Percentiles rank a stretch among this genome's conserved stretches.
phyloP scores from a whole-genome alignment of 495 filamentous ascomycete species.

The Elasticomyces elasticus region DNA sequence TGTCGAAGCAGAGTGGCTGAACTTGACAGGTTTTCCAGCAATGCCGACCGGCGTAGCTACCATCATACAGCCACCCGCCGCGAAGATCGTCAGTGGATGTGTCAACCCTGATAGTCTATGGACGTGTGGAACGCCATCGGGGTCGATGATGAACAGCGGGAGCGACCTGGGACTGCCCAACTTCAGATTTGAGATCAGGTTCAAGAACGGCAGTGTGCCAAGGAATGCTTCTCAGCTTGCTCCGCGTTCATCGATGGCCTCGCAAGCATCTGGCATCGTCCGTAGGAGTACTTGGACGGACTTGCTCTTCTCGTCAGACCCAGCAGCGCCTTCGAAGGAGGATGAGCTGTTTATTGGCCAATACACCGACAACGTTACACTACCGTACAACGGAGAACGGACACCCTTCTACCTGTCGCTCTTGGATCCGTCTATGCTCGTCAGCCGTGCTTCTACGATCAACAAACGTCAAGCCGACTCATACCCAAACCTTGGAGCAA shows the following conservation, averaged over 20 bases:
- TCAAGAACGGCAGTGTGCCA: conserved; percentile 55
- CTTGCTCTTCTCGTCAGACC: conserved; percentile 45
- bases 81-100: conserved; percentile 50
- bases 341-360: conserved; percentile 75
- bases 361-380: conserved; percentile 60
- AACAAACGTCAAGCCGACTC: conserved; percentile 6
- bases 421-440: conserved; percentile 15
- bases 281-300: conserved; percentile 4
- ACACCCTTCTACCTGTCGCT: conserved; percentile 59
- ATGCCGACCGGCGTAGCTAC: conserved; percentile 76
- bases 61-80: conserved; percentile 54
- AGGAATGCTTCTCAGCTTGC: conserved; percentile 26
- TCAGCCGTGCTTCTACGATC: not conserved
- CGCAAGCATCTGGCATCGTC: not conserved
- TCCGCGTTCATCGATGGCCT: not conserved
- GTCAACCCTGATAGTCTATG: conserved; percentile 60
- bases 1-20: conserved; percentile 53
- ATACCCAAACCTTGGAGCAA: conserved; percentile 7
- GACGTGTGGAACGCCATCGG: conserved; percentile 75
- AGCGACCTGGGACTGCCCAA: conserved; percentile 58
- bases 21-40: conserved; percentile 74
- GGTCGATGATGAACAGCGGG: conserved; percentile 48
- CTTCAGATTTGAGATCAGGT: conserved; percentile 70
- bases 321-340: conserved; percentile 51
- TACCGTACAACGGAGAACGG: conserved; percentile 51